Evolutionary conservation across 371 early-diverging fungal species (phyloP).

Genomic region (Batkoa obscura): DNA sequence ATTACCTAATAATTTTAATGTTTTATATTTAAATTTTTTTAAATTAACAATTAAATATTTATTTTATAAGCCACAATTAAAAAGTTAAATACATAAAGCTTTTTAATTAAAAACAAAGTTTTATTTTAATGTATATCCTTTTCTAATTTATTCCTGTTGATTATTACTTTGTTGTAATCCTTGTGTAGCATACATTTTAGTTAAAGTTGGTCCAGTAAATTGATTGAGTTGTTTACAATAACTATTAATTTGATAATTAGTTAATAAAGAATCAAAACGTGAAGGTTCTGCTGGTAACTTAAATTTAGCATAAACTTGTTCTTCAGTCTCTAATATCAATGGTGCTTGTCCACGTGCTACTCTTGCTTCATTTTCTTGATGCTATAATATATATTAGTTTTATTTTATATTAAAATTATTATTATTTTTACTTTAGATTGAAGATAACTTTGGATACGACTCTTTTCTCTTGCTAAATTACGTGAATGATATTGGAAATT

Average conservation of each 20-base stretch:
- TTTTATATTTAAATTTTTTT: too few relatives aligned
- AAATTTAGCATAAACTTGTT: conserved; percentile 44
- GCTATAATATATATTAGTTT: conserved; percentile 20
- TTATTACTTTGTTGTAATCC: conserved; percentile 40
- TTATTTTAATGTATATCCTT: too few relatives aligned
- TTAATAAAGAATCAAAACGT: conserved; percentile 71
- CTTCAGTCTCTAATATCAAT: conserved; percentile 49
- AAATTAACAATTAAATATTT: too few relatives aligned
- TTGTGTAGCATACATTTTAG: conserved; percentile 59
- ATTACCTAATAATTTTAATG: too few relatives aligned
- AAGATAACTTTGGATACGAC: conserved; percentile 39
- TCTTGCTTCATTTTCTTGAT: conserved; percentile 65
- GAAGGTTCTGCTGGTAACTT: conserved; percentile 68
- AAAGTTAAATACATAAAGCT: too few relatives aligned
- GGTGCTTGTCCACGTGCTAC: conserved; percentile 46
- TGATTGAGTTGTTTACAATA: conserved; percentile 80
- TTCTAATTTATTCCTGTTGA: too few relatives aligned
- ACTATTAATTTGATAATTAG: conserved; percentile 74
- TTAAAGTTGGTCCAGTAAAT: conserved; percentile 72
- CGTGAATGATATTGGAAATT: conserved; percentile 88
- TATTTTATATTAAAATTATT: neutral
- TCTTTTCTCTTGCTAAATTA: conserved; percentile 69
- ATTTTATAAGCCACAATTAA: too few relatives aligned
- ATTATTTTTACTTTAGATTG: conserved; percentile 22
- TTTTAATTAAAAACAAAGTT: too few relatives aligned